A percentile compares a stretch with the other conserved stretches of the same genome.
Conservation (phyloP, 2,329 filamentous ascomycete genomes). For the Exophiala calicioides region DNA sequence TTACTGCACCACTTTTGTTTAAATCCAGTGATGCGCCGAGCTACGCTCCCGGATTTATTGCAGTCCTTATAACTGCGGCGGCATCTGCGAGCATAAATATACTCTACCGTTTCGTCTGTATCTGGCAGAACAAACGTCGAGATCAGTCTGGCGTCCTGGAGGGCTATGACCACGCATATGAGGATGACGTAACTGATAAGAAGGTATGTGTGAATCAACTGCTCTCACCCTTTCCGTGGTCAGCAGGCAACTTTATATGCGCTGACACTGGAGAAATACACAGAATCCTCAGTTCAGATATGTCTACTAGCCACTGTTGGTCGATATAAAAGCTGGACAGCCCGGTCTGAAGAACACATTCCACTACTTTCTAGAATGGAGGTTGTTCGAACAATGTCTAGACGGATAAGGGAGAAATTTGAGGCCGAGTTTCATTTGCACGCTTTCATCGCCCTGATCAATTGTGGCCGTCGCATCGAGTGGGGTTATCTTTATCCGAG, state of each 20-base stretch:
- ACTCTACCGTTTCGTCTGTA: constrained; percentile 18
- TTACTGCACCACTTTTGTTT: constrained; percentile 37
- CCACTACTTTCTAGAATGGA: too few species aligned
- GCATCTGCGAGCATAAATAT: constrained; percentile 33
- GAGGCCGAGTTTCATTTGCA: too few species aligned
- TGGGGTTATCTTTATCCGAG: too few species aligned
- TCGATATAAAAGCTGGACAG: too few species aligned
- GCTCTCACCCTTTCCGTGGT: constrained; percentile 13
- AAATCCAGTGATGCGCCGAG: constrained; percentile 35
- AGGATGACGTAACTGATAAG: constrained; percentile 54
- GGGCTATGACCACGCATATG: constrained; percentile 54
- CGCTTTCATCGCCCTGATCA: too few species aligned
- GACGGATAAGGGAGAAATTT: too few species aligned
- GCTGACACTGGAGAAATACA: too few species aligned
- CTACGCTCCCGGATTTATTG: constrained; percentile 36
- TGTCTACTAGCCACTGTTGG: neutral
- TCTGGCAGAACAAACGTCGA: constrained; percentile 30
- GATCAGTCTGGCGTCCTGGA: constrained; percentile 38
- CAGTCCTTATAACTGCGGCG: constrained; percentile 27
- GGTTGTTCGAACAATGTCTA: too few species aligned
- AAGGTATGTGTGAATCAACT: constrained; percentile 20
- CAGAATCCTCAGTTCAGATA: constrained; percentile 33
- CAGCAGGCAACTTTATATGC: too few species aligned
- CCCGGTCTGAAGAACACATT: too few species aligned
- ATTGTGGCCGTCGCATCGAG: too few species aligned